Evolutionary conservation across 1,284 basidiomycete genomes (phyloP).

Genomic region (Puccinia coronata): DNA sequence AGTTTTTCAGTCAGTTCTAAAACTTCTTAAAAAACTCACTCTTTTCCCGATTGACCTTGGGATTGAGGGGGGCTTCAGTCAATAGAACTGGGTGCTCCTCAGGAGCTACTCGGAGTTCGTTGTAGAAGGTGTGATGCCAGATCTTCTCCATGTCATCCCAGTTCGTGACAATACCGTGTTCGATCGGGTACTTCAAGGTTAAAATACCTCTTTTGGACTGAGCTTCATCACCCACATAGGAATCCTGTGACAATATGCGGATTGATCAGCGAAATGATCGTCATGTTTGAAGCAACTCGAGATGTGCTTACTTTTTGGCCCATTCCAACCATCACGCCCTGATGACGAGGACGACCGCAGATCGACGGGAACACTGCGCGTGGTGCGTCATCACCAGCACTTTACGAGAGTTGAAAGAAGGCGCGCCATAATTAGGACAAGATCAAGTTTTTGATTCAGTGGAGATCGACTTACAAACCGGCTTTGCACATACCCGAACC

Average conservation of each 20-base stretch:
- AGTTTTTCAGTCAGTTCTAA: background rate
- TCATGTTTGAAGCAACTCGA: background rate
- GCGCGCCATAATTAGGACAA: background rate
- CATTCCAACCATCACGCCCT: constrained; percentile 79
- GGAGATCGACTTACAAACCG: constrained; percentile 60
- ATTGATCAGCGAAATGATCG: background rate
- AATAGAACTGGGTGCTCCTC: constrained; percentile 92
- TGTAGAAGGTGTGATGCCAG: constrained; percentile 69
- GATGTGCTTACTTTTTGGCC: constrained; percentile 57
- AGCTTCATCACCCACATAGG: constrained; percentile 71
- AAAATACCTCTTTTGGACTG: constrained; percentile 95
- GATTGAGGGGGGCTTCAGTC: constrained; percentile 92
- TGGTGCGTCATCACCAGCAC: constrained; percentile 72
- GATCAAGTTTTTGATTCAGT: background rate
- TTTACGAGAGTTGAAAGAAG: background rate
- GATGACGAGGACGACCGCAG: constrained; percentile 86
- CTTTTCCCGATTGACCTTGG: constrained; percentile 92
- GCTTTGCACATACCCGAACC: constrained; percentile 81
- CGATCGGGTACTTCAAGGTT: constrained; percentile 72
- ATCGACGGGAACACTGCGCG: constrained; percentile 79
- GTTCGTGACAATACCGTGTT: constrained; percentile 81
- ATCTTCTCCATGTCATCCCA: constrained; percentile 97
- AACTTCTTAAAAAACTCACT: constrained; percentile 62
- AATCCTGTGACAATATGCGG: constrained; percentile 60
- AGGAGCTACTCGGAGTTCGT: constrained; percentile 62